These are phyloP conservation scores for sweet orange (Citrus sinensis) DNA, from an alignment of 345 rosid species.

Conservation along the genomic window DVS_A1.0 CM039168.1:21257501-21258000, in stretches of 20 bases:
- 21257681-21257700: neutral
- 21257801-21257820: slow-evolving; percentile 73
- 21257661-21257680: neutral
- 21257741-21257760: slow-evolving; percentile 18
- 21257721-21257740: neutral
- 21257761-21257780: slow-evolving; percentile 63
- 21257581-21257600: slow-evolving; percentile 12
- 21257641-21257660: slow-evolving; percentile 10
- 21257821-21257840: slow-evolving; percentile 89
- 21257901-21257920: slow-evolving; percentile 80
- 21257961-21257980: slow-evolving; percentile 93
- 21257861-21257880: slow-evolving; percentile 72
- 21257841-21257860: slow-evolving; percentile 76
- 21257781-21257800: slow-evolving; percentile 77
- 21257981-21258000: slow-evolving; percentile 60
- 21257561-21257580: slow-evolving; percentile 9
- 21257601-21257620: slow-evolving; percentile 8
- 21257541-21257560: slow-evolving; percentile 9
- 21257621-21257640: slow-evolving; percentile 6
- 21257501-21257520: slow-evolving; percentile 19
- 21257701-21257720: neutral
- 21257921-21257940: slow-evolving; percentile 73
- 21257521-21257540: slow-evolving; percentile 7
- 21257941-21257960: slow-evolving; percentile 93
- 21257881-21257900: slow-evolving; percentile 82